Conservation (phyloP, 1,139 yeast genomes). For the Kodamaea suecica region DNA sequence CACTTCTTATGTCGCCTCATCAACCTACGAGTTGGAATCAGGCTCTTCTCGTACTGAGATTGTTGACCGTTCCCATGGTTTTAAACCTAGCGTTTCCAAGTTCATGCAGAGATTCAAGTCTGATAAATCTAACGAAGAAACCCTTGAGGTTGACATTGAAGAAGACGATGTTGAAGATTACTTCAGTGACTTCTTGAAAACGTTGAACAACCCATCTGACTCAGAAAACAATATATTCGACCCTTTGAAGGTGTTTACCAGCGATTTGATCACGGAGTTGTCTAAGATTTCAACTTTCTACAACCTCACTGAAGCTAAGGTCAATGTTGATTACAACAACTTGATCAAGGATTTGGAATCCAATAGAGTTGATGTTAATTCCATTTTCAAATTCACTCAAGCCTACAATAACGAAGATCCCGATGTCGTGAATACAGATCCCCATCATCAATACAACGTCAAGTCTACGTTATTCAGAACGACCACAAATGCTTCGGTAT, state of each 20-base stretch:
- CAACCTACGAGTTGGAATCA: conserved; percentile 7
- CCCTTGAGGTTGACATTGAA: conserved; percentile 6
- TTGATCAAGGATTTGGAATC: conserved; percentile 39
- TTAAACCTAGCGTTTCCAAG: conserved; percentile 9
- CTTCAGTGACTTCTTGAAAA: conserved; percentile 6
- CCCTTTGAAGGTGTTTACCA: conserved; percentile 49
- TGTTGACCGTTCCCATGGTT: conserved; percentile 2
- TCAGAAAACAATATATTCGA: conserved; percentile 27
- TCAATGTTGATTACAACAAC: conserved; percentile 43
- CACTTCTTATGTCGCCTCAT: conserved; percentile 4
- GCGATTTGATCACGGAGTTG: conserved; percentile 54
- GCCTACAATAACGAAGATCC: conserved; percentile 21
- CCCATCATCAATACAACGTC: conserved; percentile 25
- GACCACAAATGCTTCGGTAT: conserved; percentile 30
- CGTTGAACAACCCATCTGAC: conserved; percentile 13
- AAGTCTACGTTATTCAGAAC: conserved; percentile 28
- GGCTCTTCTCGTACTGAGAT: conserved; percentile 6
- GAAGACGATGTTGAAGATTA: conserved; percentile 9
- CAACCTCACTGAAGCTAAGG: conserved; percentile 44
- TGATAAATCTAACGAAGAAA: conserved; percentile 7
- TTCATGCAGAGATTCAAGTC: conserved; percentile 11
- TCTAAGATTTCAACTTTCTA: conserved; percentile 57
- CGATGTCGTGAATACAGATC: conserved; percentile 18
- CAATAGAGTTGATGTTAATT: conserved; percentile 29
- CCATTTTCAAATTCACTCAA: conserved; percentile 28